These are phyloP conservation scores for Allium cepa DNA, from an alignment of 106 monocot genomes.

Conservation along the genomic window DNA sequence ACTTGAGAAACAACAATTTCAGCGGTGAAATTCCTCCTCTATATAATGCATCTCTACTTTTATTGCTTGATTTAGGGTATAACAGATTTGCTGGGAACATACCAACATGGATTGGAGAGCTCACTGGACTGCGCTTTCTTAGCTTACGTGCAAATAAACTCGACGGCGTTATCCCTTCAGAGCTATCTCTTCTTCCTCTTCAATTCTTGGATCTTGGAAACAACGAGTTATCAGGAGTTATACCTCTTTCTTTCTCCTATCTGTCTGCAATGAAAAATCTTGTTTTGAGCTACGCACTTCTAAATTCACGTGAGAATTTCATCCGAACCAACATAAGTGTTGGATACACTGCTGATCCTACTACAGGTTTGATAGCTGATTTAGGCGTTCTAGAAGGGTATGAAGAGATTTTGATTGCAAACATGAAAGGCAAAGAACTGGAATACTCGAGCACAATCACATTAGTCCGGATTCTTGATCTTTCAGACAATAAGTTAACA, in stretches of 20 bases:
- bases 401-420: neutral
- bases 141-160: slow-evolving; percentile 3
- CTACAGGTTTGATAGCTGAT: no score
- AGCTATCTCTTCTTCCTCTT: slow-evolving; percentile 2
- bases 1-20: neutral
- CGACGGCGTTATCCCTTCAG: neutral
- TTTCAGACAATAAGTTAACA: slow-evolving; percentile 1
- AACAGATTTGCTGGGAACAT: slow-evolving; percentile 3
- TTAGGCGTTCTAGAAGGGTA: no score
- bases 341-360: no score
- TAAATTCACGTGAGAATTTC: no score
- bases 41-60: neutral
- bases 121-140: neutral
- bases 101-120: slow-evolving; percentile 6
- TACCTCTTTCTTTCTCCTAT: neutral
- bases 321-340: no score
- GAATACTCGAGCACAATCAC: neutral
- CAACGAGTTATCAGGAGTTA: neutral
- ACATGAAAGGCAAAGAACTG: neutral
- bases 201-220: neutral
- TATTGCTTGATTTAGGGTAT: neutral
- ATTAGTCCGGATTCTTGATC: neutral
- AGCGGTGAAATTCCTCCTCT: slow-evolving; percentile 1
- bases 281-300: no score
- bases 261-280: neutral